Evolutionary conservation across 352 stramenopile species (phyloP).

Genomic region (Phytophthora cryptogea): DNA sequence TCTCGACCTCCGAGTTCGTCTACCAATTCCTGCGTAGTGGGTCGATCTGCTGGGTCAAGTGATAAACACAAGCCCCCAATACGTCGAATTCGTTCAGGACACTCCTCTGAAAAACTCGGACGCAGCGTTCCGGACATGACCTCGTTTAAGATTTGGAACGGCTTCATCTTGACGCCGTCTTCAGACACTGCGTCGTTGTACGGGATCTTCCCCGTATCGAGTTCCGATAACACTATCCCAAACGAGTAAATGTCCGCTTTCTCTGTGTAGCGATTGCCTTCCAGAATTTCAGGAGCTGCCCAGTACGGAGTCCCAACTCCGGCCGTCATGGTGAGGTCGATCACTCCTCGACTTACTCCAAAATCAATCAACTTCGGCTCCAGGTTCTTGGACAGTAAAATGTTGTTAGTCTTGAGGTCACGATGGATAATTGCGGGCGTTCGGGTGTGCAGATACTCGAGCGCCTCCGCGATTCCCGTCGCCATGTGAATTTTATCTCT

Average conservation of each 20-base stretch:
- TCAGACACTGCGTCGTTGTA: constrained; percentile 31
- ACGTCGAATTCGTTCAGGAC: constrained; percentile 38
- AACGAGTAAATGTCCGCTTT: constrained; percentile 75
- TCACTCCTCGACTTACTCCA: constrained; percentile 49
- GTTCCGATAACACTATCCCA: constrained; percentile 58
- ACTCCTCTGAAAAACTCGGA: constrained; percentile 45
- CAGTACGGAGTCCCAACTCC: constrained; percentile 86
- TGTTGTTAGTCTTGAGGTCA: constrained; percentile 54
- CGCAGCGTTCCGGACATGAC: constrained; percentile 46
- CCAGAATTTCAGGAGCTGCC: constrained; percentile 75
- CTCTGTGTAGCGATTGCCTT: constrained; percentile 56
- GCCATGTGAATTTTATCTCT: constrained; percentile 46
- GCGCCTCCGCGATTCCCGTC: constrained; percentile 31
- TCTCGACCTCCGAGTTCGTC: constrained; percentile 13
- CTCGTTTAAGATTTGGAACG: constrained; percentile 45
- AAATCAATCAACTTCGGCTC: constrained; percentile 86
- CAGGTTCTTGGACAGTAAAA: constrained; percentile 67
- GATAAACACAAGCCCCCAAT: constrained; percentile 24
- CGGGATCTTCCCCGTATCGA: constrained; percentile 41
- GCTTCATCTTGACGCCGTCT: constrained; percentile 18
- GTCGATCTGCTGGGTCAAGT: constrained; percentile 9
- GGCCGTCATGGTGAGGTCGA: constrained; percentile 42
- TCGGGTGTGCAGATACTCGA: constrained; percentile 39
- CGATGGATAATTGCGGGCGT: constrained; percentile 38
- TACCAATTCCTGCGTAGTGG: constrained; percentile 13